These are phyloP conservation scores for Irpex rosettiformis DNA, from an alignment of 1,284 basidiomycete species.

Conservation along the genomic window DNA sequence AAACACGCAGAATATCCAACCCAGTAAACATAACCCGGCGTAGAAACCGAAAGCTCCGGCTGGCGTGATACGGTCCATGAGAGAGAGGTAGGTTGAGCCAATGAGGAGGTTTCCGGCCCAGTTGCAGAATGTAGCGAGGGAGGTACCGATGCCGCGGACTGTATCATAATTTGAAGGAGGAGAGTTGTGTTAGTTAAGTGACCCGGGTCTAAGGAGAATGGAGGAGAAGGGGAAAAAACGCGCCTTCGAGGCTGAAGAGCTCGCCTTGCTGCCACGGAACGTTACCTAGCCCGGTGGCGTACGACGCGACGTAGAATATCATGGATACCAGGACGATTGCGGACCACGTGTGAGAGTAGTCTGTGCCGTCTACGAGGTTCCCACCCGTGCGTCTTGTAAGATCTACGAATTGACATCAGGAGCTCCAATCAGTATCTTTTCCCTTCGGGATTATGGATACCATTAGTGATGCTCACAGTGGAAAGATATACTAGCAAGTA, in stretches of 20 bases:
- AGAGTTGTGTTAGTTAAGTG: background rate
- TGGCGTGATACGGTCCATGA: conserved; percentile 75
- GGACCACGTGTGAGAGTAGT: conserved; percentile 65
- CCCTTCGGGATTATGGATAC: too few relatives aligned
- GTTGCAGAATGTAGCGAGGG: conserved; percentile 77
- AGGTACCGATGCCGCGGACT: conserved; percentile 81
- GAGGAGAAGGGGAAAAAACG: conserved; percentile 14
- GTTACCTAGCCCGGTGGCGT: conserved; percentile 75
- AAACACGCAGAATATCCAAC: conserved; percentile 64
- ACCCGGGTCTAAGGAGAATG: background rate
- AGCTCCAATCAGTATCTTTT: background rate
- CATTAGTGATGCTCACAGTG: conserved; percentile 55
- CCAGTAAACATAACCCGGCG: conserved; percentile 68
- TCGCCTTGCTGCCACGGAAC: conserved; percentile 90
- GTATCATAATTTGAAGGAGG: background rate
- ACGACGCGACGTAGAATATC: conserved; percentile 81
- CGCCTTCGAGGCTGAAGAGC: conserved; percentile 72
- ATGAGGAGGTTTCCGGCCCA: conserved; percentile 82
- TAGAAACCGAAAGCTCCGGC: conserved; percentile 81
- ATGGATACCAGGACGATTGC: conserved; percentile 73
- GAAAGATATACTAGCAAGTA: conserved; percentile 72
- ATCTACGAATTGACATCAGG: conserved; percentile 42
- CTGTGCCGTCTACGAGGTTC: conserved; percentile 58
- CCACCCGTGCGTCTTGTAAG: conserved; percentile 67
- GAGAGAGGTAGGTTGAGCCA: conserved; percentile 73